phyloP scores from a whole-genome alignment of 2,329 filamentous ascomycete genomes.

The Colletotrichum australisinense region DNA sequence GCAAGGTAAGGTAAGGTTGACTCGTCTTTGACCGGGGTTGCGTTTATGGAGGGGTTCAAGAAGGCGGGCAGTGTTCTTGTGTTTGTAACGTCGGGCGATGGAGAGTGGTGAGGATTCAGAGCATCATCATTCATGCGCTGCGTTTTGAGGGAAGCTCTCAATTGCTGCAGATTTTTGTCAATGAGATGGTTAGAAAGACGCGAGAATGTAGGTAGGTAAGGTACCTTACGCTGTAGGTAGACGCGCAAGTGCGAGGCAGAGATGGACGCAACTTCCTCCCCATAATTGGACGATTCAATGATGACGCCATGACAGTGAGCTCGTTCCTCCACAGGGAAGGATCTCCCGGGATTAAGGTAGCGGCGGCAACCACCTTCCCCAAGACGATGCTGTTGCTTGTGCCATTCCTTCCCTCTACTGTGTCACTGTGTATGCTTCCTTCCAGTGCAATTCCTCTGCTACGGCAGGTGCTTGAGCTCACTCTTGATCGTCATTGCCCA shows the following conservation, averaged over 20 bases:
- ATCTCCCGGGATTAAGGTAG: neutral
- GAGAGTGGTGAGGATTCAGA: neutral
- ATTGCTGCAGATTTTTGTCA: neutral
- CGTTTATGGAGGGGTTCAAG: neutral
- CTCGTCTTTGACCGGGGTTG: neutral
- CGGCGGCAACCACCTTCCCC: neutral
- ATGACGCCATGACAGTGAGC: conserved; percentile 6
- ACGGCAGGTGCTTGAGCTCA: neutral
- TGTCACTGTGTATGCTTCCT: neutral
- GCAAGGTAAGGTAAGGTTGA: neutral
- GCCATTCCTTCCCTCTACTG: neutral
- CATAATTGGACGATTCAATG: neutral
- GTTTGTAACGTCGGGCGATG: neutral
- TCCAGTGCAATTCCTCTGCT: neutral
- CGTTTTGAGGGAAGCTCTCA: neutral
- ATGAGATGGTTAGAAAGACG: neutral
- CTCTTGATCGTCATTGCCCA: neutral
- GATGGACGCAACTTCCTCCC: neutral
- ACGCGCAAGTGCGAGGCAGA: neutral
- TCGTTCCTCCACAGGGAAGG: neutral
- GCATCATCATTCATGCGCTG: neutral
- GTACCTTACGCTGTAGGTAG: neutral
- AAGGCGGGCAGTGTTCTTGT: neutral
- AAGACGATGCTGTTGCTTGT: neutral
- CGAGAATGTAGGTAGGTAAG: neutral